A percentile compares a stretch with the other conserved stretches of the same genome.
Conservation (phyloP, 176 grass and related monocot genomes). For the Stipa capillata region DNA sequence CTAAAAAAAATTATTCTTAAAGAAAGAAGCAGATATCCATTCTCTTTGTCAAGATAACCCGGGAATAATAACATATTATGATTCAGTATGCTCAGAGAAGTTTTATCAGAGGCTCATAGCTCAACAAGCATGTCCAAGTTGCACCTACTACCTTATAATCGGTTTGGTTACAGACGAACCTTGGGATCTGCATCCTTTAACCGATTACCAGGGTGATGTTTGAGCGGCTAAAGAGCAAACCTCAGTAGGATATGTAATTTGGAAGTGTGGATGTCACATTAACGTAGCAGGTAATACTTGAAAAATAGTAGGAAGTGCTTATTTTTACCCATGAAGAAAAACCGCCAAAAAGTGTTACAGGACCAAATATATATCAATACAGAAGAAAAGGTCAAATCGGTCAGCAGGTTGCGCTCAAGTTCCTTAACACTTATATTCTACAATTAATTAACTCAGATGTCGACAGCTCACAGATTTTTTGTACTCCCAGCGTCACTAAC, state of each 20-base stretch:
- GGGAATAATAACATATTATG: not conserved
- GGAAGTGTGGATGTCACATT: not conserved
- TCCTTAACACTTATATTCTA: not conserved
- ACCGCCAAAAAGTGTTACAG: not conserved
- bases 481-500: not conserved
- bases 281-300: not conserved
- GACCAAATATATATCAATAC: not conserved
- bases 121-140: not conserved
- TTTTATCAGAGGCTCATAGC: not conserved
- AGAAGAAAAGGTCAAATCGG: not conserved
- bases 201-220: no score
- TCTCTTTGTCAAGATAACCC: not conserved
- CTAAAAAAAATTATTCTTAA: not conserved
- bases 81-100: not conserved
- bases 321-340: not conserved
- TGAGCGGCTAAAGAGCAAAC: no score
- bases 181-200: not conserved
- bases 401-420: not conserved
- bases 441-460: conserved; percentile 2
- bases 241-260: not conserved
- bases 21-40: not conserved
- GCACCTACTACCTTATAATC: not conserved
- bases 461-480: not conserved
- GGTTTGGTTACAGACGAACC: not conserved
- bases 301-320: not conserved